A percentile compares a stretch with the other conserved stretches of the same genome.
phyloP scores from a whole-genome alignment of 768 basidiomycete species.

The Agrocybe chaxingu region DNA sequence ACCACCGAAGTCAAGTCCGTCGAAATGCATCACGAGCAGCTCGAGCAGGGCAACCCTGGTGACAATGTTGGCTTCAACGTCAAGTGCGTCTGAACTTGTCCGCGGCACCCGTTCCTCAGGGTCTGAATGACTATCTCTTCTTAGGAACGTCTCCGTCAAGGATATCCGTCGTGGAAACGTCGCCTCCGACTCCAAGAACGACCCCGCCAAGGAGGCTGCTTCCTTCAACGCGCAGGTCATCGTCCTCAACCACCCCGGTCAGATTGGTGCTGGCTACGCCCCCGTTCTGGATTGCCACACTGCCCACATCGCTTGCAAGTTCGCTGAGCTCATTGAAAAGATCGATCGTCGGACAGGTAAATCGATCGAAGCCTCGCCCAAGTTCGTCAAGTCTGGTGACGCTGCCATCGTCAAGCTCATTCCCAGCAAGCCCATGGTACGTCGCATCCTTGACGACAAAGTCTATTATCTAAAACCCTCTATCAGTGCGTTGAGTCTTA shows the following conservation, averaged over 20 bases:
- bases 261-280: constrained; percentile 98
- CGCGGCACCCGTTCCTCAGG: neutral
- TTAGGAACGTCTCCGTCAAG: constrained; percentile 99
- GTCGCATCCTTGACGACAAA: constrained; percentile 11
- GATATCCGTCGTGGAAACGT: constrained; percentile 99
- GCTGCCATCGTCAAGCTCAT: constrained; percentile 98
- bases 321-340: constrained; percentile 97
- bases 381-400: constrained; percentile 99
- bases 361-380: constrained; percentile 81
- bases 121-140: constrained; percentile 6
- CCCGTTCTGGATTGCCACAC: constrained; percentile 99
- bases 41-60: constrained; percentile 90
- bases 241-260: constrained; percentile 99
- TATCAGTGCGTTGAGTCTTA: constrained; percentile 60
- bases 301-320: constrained; percentile 99
- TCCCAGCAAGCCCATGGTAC: constrained; percentile 89
- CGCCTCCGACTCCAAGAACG: constrained; percentile 99
- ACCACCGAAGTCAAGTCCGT: constrained; percentile 99
- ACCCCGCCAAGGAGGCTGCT: constrained; percentile 98
- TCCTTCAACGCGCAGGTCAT: constrained; percentile 99
- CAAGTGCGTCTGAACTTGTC: constrained; percentile 52
- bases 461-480: neutral
- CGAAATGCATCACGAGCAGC: constrained; percentile 99
- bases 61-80: constrained; percentile 99
- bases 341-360: constrained; percentile 99